These are phyloP conservation scores for Blastobotrys elegans DNA, from an alignment of 1,139 yeast genomes.

Conservation along the genomic window DNA sequence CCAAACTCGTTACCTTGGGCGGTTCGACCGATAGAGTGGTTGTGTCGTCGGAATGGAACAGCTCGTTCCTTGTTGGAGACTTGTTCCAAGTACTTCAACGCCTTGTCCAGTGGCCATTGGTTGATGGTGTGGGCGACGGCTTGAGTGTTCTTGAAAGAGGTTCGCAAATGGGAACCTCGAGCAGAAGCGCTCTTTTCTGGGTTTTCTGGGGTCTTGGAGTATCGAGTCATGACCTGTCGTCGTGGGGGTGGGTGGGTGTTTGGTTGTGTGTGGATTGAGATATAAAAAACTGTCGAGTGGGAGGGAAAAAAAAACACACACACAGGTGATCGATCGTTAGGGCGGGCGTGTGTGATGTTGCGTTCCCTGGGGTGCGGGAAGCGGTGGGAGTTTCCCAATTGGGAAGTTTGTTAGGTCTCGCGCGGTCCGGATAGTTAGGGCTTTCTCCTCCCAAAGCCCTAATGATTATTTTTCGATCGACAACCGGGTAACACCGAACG, in stretches of 20 bases:
- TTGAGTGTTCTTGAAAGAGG: conserved; percentile 99
- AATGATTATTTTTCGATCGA: neutral
- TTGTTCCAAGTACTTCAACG: conserved; percentile 93
- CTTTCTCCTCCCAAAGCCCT: neutral
- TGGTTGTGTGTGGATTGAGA: neutral
- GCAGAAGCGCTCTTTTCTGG: conserved; percentile 99
- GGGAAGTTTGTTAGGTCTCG: neutral
- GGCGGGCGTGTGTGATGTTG: too few relatives aligned
- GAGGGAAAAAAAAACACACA: too few relatives aligned
- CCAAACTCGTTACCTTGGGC: conserved; percentile 99
- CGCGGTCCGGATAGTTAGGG: neutral
- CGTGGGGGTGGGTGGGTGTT: neutral
- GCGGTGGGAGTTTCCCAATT: neutral
- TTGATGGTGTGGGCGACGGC: conserved; percentile 97
- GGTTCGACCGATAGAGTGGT: conserved; percentile 96
- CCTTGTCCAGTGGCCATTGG: conserved; percentile 97
- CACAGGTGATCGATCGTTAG: too few relatives aligned
- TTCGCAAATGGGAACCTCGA: conserved; percentile 99
- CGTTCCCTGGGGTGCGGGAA: too few relatives aligned
- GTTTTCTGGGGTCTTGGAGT: conserved; percentile 98
- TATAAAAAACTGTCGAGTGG: neutral
- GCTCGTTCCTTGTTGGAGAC: conserved; percentile 99
- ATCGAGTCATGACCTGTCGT: conserved; percentile 64
- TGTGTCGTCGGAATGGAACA: conserved; percentile 98
- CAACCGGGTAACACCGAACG: neutral